These are phyloP conservation scores for Isabelozyma rhagii DNA, from an alignment of 805 yeast genomes.

Conservation along the genomic window DNA sequence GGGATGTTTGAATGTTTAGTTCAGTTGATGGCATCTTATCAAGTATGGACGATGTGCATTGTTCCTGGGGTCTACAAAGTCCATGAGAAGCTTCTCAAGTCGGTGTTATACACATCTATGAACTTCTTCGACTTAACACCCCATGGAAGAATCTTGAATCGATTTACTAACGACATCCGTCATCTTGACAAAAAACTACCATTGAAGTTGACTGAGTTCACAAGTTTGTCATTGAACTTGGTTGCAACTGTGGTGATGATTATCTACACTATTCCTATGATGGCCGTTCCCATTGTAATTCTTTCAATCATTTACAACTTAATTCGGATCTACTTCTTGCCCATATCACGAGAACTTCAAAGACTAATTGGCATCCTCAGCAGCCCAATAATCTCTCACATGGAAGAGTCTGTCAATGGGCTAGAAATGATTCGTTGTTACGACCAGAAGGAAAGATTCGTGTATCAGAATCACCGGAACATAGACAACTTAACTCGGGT, in stretches of 20 bases:
- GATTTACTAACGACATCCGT: slow-evolving; percentile 25
- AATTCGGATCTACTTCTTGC: slow-evolving; percentile 16
- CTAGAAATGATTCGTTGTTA: slow-evolving; percentile 26
- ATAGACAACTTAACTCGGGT: slow-evolving; percentile 16
- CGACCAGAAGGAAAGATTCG: slow-evolving; percentile 18
- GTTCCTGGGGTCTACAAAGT: slow-evolving; percentile 17
- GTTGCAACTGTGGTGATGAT: slow-evolving; percentile 19
- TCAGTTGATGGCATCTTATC: background rate
- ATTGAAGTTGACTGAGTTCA: slow-evolving; percentile 15
- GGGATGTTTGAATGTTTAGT: background rate
- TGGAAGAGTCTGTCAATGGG: slow-evolving; percentile 26
- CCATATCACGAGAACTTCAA: slow-evolving; percentile 24
- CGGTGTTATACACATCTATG: slow-evolving; percentile 26
- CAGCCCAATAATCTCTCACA: slow-evolving; percentile 25
- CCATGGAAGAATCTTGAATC: slow-evolving; percentile 25
- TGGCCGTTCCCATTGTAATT: slow-evolving; percentile 15
- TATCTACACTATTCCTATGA: slow-evolving; percentile 21
- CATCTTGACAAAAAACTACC: slow-evolving; percentile 20
- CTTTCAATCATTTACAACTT: slow-evolving; percentile 20
- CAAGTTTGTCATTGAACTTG: slow-evolving; percentile 12
- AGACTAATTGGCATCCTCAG: slow-evolving; percentile 21
- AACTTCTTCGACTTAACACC: slow-evolving; percentile 28
- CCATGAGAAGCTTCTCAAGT: slow-evolving; percentile 23
- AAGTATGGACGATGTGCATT: slow-evolving; percentile 16
- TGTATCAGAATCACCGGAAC: slow-evolving; percentile 16